Evolutionary conservation across 768 basidiomycete species (phyloP), one percentile per base, ranked within the genome.

Genomic region (Panaeolus papilionaceus): DNA sequence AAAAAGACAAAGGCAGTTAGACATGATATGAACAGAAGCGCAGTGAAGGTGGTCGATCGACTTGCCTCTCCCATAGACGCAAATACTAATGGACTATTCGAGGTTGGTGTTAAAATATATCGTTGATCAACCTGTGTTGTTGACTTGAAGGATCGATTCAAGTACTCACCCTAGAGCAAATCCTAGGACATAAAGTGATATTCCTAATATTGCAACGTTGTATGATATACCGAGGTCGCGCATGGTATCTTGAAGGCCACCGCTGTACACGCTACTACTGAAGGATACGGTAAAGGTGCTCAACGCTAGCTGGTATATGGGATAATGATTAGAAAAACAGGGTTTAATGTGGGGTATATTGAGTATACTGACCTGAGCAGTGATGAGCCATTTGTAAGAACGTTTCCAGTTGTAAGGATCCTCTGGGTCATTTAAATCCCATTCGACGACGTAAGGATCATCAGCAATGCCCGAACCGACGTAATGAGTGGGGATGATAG

Each of bases 111-210:
- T 65, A 28, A 54, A 38, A 47, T 40, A 40, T 40, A 11, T 40
- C 44, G 18, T 45, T 20, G 16, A 45, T 45, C 44, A 45, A 7
- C 39, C 44, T 18, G 44, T 38, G 51, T 61, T 39, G 38, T 18
- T 3, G 42, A 38, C 61, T n/a, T 47, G 61, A 20, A 51, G 47
- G 33, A 10, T 33, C 40, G 40, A 37, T 45, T 51, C 4, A 44
- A 54, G 68, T 47, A 76, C 81, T 42, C 66, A 87, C 84, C 88
- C 88, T 26, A 89, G 70, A 4, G 85, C 88, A 71, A 91, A 88
- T 0, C 88, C 89, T 38, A 91, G 75, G 39, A 91, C 87, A 72
- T 88, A 90, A 16, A 89, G 75, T 4, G 88, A 87, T 23, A 90
- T 81, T 16, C 89, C 89, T 7, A 89, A 78, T 49, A 87, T 86